Base-by-base conservation (phyloP, 2,329 filamentous ascomycete species). In the Pseudocercospora fuligena region DNA sequence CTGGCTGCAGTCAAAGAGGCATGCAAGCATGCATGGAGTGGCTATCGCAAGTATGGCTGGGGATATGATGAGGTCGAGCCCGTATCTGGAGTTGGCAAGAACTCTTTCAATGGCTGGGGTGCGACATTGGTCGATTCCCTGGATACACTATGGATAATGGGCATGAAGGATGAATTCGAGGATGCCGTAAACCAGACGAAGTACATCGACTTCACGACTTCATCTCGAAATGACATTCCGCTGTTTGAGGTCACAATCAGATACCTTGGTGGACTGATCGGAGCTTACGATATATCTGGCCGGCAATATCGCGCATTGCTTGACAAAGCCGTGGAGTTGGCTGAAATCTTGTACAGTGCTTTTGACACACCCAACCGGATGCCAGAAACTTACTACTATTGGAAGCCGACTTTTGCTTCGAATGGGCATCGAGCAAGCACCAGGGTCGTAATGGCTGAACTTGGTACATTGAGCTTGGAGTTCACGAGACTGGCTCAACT, bases 281-380 rank as follows among this genome's bases (percentile, higher is more conserved):
- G 89, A 46, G 94, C 94, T 6, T 97, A 94, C 77, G 94, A 98
- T 80, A 85, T 97, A 64, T 94, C 91, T 61, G 90, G 72, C 87
- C 19, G 86, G 6, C 83, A 84, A 68, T 90, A 97, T 73, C 80
- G 85, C 21, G 83, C 90, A 25, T 83, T 97, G 11, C 83, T 96
- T 33, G 87, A 89, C 62, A 95, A 96, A 80, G 92, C 93, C 1
- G 84, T 90, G 40, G 90, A 94, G 79, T 86, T 95, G 27, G 93
- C 88, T 46, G 91, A 94, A 73, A 86, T 97, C 67, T 82, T 97
- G 33, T 93, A 94, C 82, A 89, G 90, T 61, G 87, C 91, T 3
- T 97, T 97, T 74, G 93, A 97, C 79, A 97, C 94, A 0, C 94
- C 94, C 0, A 97, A 98, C 78, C 89, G 93, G 72, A 96, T 98